Conservation (phyloP, 2,329 filamentous ascomycete species). For the Zasmidium angulare region DNA sequence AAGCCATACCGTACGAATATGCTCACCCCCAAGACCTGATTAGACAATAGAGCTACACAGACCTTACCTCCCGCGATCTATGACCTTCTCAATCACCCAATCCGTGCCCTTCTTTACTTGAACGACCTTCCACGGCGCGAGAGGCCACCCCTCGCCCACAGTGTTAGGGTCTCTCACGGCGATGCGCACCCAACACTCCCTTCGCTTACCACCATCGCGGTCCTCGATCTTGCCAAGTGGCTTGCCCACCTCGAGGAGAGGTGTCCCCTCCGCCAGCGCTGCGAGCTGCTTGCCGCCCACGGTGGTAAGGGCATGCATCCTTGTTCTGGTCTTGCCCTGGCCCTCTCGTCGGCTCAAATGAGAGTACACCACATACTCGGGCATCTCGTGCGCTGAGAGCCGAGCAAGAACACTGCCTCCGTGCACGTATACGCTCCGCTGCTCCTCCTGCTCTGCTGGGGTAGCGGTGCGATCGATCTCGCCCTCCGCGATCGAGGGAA, state of each 20-base stretch:
- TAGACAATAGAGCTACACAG: background rate
- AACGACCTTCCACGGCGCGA: slow-evolving; percentile 80
- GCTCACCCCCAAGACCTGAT: no score
- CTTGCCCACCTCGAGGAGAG: slow-evolving; percentile 81
- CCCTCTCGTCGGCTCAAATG: slow-evolving; percentile 69
- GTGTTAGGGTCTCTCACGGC: slow-evolving; percentile 51
- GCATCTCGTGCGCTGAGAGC: slow-evolving; percentile 71
- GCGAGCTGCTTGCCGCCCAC: slow-evolving; percentile 74
- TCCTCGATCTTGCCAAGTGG: slow-evolving; percentile 77
- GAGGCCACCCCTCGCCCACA: slow-evolving; percentile 29
- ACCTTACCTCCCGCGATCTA: slow-evolving; percentile 25
- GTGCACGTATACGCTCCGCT: slow-evolving; percentile 80
- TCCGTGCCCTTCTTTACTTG: slow-evolving; percentile 73
- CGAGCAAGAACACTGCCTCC: slow-evolving; percentile 75
- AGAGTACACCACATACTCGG: slow-evolving; percentile 83
- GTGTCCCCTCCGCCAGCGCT: slow-evolving; percentile 78
- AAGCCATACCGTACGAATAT: background rate
- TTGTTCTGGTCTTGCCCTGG: slow-evolving; percentile 65
- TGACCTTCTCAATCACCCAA: slow-evolving; percentile 68
- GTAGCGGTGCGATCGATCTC: slow-evolving; percentile 23
- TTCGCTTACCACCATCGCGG: slow-evolving; percentile 49
- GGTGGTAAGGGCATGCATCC: slow-evolving; percentile 86
- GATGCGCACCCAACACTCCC: slow-evolving; percentile 83
- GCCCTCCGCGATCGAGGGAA: slow-evolving; percentile 56
- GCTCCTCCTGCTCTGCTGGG: slow-evolving; percentile 47